A percentile compares a stretch with the other conserved stretches of the same genome.
phyloP scores from a whole-genome alignment of 768 basidiomycete genomes.

The Trametes maxima region DNA sequence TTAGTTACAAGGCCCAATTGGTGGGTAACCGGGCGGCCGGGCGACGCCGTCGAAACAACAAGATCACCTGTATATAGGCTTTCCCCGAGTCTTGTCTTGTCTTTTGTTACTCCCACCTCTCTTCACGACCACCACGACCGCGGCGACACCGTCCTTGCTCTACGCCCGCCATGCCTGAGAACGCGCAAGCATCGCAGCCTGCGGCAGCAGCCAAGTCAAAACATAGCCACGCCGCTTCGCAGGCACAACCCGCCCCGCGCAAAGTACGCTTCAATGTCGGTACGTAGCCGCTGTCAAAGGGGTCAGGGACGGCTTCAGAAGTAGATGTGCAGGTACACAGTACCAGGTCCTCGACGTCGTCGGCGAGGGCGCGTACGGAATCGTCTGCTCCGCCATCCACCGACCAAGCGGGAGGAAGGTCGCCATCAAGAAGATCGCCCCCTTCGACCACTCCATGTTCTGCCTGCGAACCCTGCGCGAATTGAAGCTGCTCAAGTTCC shows the following conservation, averaged over 20 bases:
- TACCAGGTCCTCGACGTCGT: conserved; percentile 84
- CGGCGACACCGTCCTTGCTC: not conserved
- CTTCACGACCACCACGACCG: conserved; percentile 9
- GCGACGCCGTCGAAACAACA: conserved; percentile 18
- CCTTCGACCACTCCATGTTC: conserved; percentile 95
- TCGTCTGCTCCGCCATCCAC: conserved; percentile 88
- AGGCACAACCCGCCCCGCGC: conserved; percentile 60
- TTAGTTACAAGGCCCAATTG: conserved; percentile 9
- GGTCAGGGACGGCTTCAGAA: not conserved
- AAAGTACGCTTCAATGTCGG: conserved; percentile 92
- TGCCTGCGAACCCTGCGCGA: conserved; percentile 66
- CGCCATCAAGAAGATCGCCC: conserved; percentile 94
- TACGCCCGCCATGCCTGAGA: conserved; percentile 27
- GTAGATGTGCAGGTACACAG: conserved; percentile 33
- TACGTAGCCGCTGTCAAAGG: conserved; percentile 29
- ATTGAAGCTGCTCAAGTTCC: conserved; percentile 70
- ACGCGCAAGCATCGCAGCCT: conserved; percentile 24
- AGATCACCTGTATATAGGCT: conserved; percentile 21
- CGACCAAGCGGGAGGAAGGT: conserved; percentile 79
- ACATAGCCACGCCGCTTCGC: conserved; percentile 48
- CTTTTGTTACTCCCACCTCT: conserved; percentile 13
- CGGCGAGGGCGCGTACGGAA: conserved; percentile 94
- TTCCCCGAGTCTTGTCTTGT: conserved; percentile 11
- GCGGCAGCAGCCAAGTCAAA: conserved; percentile 39
- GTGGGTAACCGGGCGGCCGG: conserved; percentile 10